Base-by-base conservation (phyloP, 2,329 filamentous ascomycete species). In the Cyphellophora europaea region DNA sequence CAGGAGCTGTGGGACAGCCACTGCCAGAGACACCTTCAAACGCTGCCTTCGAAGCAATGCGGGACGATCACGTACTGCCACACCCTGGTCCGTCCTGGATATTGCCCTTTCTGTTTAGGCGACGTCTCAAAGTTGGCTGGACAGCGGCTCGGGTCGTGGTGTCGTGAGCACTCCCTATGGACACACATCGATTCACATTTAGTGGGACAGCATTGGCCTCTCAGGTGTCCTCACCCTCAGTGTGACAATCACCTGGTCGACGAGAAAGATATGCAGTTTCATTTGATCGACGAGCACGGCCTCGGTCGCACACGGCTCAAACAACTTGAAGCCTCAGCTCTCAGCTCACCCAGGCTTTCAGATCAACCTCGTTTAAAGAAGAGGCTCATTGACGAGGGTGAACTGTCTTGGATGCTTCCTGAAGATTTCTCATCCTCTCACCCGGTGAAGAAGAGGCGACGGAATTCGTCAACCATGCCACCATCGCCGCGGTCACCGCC, bases 31-130 rank as follows among this genome's bases (percentile, higher is more conserved):
- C 38, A 45, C 28, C 18, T 45, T n/a, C 14, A 34, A 4, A 19
- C 31, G 3, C 19, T 41, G 11, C 23, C 19, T 13, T 28, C 38
- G 8, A 43, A 43, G 28, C 25, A 30, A 14, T 45, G 38, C 21
- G 41, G 38, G 5, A 34, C 35, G 13, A 35, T 45, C 13, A 41
- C 35, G 14, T 41, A 45, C 35, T 38, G 29, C 30, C 27, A 43
- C 19, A 45, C 43, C 2, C 27, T 43, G 11, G 32, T 45, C 8
- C 37, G 32, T 11, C 30, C 40, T 19, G 42, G 25, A 11, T 43
- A 41, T 15, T 44, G 36, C 23, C 35, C 36, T 11, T 31, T 43
- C 28, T 38, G 31, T 27, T 5, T 41, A 6, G 34, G 33, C 3
- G 27, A 37, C 19, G 13, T 11, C 3, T n/a, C 16, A 6, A 18